phyloP scores from a whole-genome alignment of 2,329 filamentous ascomycete genomes.

The Bipolaris sorokiniana region DNA sequence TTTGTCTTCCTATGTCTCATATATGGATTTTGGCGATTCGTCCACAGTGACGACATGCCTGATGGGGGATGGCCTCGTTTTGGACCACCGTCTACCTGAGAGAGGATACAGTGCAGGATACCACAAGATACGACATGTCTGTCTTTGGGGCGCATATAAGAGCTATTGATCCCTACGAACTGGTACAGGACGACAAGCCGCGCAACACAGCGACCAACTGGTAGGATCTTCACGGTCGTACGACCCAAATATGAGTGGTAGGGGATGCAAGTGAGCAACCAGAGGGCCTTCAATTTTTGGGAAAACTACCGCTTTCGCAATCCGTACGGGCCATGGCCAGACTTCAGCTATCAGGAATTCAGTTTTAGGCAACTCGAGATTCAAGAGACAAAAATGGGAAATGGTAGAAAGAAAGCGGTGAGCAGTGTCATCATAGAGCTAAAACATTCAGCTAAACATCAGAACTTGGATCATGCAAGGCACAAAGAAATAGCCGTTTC shows the following conservation, averaged over 20 bases:
- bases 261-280: background rate
- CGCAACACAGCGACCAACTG: background rate
- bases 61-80: constrained; percentile 13
- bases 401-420: background rate
- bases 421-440: background rate
- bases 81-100: constrained; percentile 3
- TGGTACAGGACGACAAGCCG: background rate
- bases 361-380: background rate
- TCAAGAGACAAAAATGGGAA: background rate
- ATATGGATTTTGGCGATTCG: constrained; percentile 41
- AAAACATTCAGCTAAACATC: background rate
- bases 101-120: background rate
- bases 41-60: constrained; percentile 25
- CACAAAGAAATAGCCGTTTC: background rate
- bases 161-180: too few relatives aligned
- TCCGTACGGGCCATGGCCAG: background rate
- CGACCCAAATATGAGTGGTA: background rate
- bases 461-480: background rate
- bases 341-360: background rate
- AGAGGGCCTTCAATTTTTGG: background rate
- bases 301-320: background rate
- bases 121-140: background rate
- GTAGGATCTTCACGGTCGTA: background rate
- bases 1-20: constrained; percentile 36
- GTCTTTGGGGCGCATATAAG: background rate